A percentile compares a stretch with the other conserved stretches of the same genome.
Evolutionary conservation across 768 basidiomycete species (phyloP).

Genomic region (Rhizopogon vesiculosus): DNA sequence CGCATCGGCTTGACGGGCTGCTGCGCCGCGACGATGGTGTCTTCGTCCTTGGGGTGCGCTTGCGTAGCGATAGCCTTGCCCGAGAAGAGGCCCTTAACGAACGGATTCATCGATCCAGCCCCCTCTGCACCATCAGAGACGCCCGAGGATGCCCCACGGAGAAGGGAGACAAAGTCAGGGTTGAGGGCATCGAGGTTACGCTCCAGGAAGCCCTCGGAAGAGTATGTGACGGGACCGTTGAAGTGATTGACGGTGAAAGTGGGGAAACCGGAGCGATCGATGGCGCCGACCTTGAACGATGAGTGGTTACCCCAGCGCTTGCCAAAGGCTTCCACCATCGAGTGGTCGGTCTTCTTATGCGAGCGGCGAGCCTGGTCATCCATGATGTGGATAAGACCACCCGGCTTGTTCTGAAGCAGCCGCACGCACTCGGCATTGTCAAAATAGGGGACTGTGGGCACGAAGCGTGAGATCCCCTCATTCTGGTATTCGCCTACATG

Average conservation of each 20-base stretch:
- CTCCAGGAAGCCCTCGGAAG: slow-evolving; percentile 84
- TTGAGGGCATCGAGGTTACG: slow-evolving; percentile 86
- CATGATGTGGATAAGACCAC: slow-evolving; percentile 95
- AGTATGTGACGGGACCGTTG: slow-evolving; percentile 89
- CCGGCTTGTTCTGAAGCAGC: slow-evolving; percentile 79
- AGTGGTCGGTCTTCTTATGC: slow-evolving; percentile 88
- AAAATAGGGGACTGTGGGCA: slow-evolving; percentile 74
- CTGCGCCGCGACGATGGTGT: slow-evolving; percentile 92
- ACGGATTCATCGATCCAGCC: slow-evolving; percentile 82
- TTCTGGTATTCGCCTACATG: slow-evolving; percentile 79
- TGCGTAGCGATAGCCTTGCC: slow-evolving; percentile 88
- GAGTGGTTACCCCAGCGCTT: slow-evolving; percentile 95
- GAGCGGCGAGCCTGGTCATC: slow-evolving; percentile 88
- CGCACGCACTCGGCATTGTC: slow-evolving; percentile 90
- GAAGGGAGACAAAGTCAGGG: slow-evolving; percentile 87
- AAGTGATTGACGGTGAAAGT: slow-evolving; percentile 92
- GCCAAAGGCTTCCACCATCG: slow-evolving; percentile 90
- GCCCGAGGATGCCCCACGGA: slow-evolving; percentile 48
- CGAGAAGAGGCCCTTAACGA: slow-evolving; percentile 87
- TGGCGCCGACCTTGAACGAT: slow-evolving; percentile 77
- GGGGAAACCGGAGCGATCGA: slow-evolving; percentile 74
- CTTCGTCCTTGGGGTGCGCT: slow-evolving; percentile 88
- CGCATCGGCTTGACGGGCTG: slow-evolving; percentile 94
- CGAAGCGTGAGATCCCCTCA: slow-evolving; percentile 71
- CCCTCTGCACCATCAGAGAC: slow-evolving; percentile 51